Conservation (phyloP, 805 yeast species). For the Candida ponderosae region DNA sequence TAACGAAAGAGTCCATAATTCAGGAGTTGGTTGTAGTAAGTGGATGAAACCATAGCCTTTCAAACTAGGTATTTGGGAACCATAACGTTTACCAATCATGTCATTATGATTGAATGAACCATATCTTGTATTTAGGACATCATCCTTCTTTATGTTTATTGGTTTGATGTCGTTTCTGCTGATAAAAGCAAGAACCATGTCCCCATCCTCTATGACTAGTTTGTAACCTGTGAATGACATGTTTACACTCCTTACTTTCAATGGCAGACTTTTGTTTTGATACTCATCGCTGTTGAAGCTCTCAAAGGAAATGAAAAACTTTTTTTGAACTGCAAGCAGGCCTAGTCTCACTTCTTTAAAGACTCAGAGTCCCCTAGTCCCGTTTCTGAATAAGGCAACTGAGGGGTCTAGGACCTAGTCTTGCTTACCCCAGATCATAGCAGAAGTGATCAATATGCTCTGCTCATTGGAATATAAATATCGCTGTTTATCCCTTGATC, state of each 20-base stretch:
- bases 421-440: too few relatives aligned
- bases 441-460: too few relatives aligned
- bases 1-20: constrained; percentile 89
- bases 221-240: constrained; percentile 45
- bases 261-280: too few relatives aligned
- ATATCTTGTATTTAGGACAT: constrained; percentile 70
- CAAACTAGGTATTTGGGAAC: constrained; percentile 73
- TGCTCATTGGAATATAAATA: too few relatives aligned
- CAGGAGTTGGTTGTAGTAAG: constrained; percentile 86
- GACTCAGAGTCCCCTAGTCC: too few relatives aligned
- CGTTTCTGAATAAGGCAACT: too few relatives aligned
- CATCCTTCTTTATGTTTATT: constrained; percentile 49
- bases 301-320: too few relatives aligned
- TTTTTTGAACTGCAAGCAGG: too few relatives aligned
- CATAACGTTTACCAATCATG: constrained; percentile 78
- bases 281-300: too few relatives aligned
- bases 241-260: background rate
- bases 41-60: constrained; percentile 82
- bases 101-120: constrained; percentile 81
- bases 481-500: too few relatives aligned
- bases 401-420: too few relatives aligned
- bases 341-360: too few relatives aligned
- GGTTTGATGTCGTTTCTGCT: constrained; percentile 79
- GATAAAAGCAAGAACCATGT: constrained; percentile 78
- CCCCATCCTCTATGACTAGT: constrained; percentile 73